Conservation (phyloP, 768 basidiomycete species). For the Boletus edulis region DNA sequence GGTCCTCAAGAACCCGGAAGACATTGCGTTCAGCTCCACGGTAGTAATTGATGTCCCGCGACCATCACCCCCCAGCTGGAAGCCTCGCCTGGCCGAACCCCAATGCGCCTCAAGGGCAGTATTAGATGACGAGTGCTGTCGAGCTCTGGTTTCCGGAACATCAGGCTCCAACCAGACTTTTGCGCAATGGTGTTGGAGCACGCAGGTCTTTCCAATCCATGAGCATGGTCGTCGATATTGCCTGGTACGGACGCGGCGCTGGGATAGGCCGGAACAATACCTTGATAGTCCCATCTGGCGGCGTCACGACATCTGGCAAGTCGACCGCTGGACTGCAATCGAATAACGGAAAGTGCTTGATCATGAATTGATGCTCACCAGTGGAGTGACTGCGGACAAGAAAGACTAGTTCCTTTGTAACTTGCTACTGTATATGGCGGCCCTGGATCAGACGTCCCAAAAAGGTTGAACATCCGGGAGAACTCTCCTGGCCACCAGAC, state of each 20-base stretch:
- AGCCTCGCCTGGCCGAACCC: slow-evolving; percentile 53
- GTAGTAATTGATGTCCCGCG: slow-evolving; percentile 48
- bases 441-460: too few species aligned
- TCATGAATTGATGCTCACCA: slow-evolving; percentile 18
- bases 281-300: slow-evolving; percentile 60
- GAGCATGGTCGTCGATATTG: slow-evolving; percentile 57
- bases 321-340: slow-evolving; percentile 52
- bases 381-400: slow-evolving; percentile 36
- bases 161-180: slow-evolving; percentile 54
- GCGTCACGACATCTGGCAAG: slow-evolving; percentile 62
- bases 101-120: slow-evolving; percentile 51
- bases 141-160: slow-evolving; percentile 53
- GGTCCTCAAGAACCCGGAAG: slow-evolving; percentile 43
- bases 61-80: slow-evolving; percentile 56
- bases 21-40: slow-evolving; percentile 57
- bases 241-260: slow-evolving; percentile 59
- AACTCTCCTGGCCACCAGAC: too few species aligned
- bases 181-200: slow-evolving; percentile 63
- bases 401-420: too few species aligned
- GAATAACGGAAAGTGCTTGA: slow-evolving; percentile 55
- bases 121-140: slow-evolving; percentile 50
- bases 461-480: too few species aligned
- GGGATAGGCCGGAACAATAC: slow-evolving; percentile 53
- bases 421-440: too few species aligned
- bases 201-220: slow-evolving; percentile 58